Conservation (phyloP, 306 rosid species). For the Cicer cuneatum region DNA sequence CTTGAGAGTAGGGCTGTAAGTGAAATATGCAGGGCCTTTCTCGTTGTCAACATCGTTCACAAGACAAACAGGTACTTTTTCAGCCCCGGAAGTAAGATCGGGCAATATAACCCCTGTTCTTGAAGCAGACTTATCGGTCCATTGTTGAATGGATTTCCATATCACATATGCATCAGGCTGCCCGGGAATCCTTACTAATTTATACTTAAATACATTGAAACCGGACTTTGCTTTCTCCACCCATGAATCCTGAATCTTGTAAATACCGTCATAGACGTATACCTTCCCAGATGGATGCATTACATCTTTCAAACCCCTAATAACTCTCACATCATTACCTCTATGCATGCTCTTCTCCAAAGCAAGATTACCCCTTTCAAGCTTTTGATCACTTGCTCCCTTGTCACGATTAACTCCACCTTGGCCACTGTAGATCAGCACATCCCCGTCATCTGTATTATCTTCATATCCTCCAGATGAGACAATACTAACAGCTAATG, state of each 20-base stretch:
- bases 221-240: conserved; percentile 83
- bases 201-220: conserved; percentile 80
- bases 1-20: conserved; percentile 69
- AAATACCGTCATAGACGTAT: conserved; percentile 92
- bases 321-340: conserved; percentile 81
- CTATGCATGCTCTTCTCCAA: conserved; percentile 78
- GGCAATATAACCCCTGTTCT: conserved; percentile 83
- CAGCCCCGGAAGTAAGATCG: conserved; percentile 90
- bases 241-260: conserved; percentile 85
- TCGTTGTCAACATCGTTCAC: conserved; percentile 90
- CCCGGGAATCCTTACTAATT: conserved; percentile 64
- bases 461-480: conserved; percentile 96
- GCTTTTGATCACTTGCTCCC: conserved; percentile 87
- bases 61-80: conserved; percentile 84
- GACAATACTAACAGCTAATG: conserved; percentile 89
- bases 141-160: conserved; percentile 81
- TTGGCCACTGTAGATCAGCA: conserved; percentile 89
- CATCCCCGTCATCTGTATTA: conserved; percentile 70
- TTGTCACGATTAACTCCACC: conserved; percentile 73
- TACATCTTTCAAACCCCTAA: conserved; percentile 73
- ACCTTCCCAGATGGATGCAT: conserved; percentile 71
- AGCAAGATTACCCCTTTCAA: conserved; percentile 98
- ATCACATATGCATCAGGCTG: conserved; percentile 70
- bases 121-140: conserved; percentile 66
- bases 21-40: conserved; percentile 95